Evolutionary conservation across 441 rosid genomes (phyloP), one percentile per base, ranked within the genome.

Genomic region (Croton setiger): DNA sequence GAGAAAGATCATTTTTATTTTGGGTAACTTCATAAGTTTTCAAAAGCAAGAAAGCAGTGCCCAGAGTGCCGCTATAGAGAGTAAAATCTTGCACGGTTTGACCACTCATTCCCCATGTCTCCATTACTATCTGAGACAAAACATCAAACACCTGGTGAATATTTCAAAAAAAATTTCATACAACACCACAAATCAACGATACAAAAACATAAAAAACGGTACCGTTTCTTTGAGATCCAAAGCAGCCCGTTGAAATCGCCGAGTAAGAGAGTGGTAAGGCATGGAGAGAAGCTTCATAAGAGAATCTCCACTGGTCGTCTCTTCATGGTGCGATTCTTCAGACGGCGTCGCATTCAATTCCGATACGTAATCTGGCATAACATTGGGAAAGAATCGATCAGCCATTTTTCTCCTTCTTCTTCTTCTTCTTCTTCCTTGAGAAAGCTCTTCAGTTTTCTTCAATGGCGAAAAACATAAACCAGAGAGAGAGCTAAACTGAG

Each of bases 151-250:
- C 44, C 27, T 68, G 47, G 67, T 79, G 60, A 36, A 15, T 45
- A 12, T 11, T 27, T 41, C 43, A 7, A 39, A 11, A 17, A 69
- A 47, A 66, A 20, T 15, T 35, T 13, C 52, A 41, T 4, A 21
- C 4, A 21, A 18, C 0, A 35, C 35, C 35, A 35, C 21, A 43
- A 3, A 17, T 48, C 62, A 17, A 47, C 48, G 47, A 59, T 20
- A 6, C 0, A 36, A 23, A n/a, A 21, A 14, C n/a, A 52, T 10
- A 10, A 20, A 9, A 56, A 3, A 55, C n/a, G 11, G 64, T 80
- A 87, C 95, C 4, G 82, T 83, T 80, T 87, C 90, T 82, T 87
- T 87, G 66, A 91, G 88, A 76, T 87, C 93, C 74, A 91, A 78
- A 56, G 88, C 93, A 36, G 90, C 75, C 44, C 88, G 85, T 69